A percentile compares a stretch with the other conserved stretches of the same genome.
Conservation (phyloP, 2,329 filamentous ascomycete genomes). For the Fusarium marasasianum region DNA sequence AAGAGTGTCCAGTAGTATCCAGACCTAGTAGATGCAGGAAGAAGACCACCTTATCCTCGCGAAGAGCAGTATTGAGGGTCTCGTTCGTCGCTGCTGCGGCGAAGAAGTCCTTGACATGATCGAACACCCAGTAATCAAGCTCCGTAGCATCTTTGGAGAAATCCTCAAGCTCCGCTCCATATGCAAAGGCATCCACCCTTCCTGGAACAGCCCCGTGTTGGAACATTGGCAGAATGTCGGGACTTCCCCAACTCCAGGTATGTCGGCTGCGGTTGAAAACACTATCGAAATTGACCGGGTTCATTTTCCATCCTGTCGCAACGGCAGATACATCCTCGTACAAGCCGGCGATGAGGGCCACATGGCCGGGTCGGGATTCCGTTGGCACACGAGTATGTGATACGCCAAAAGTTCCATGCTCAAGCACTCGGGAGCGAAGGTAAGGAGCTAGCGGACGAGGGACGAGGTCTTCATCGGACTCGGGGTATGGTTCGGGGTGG, state of each 20-base stretch:
- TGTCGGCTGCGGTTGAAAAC: constrained; percentile 97
- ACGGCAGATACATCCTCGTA: constrained; percentile 99
- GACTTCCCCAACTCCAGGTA: constrained; percentile 99
- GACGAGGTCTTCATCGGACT: constrained; percentile 70
- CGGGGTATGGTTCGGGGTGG: constrained; percentile 84
- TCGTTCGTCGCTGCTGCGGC: constrained; percentile 79
- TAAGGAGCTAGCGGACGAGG: constrained; percentile 89
- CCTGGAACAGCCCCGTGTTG: constrained; percentile 89
- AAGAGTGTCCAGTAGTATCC: constrained; percentile 88
- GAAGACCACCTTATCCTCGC: constrained; percentile 89
- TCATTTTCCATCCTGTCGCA: constrained; percentile 97
- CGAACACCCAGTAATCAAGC: constrained; percentile 95
- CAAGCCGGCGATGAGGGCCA: constrained; percentile 93
- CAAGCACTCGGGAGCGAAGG: constrained; percentile 85
- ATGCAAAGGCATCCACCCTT: constrained; percentile 86
- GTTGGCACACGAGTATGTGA: constrained; percentile 97
- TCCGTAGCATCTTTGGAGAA: constrained; percentile 83
- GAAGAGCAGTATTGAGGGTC: constrained; percentile 75
- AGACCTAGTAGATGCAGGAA: constrained; percentile 93
- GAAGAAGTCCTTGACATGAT: constrained; percentile 89
- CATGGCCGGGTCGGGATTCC: constrained; percentile 94
- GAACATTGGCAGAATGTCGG: constrained; percentile 98
- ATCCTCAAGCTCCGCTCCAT: constrained; percentile 86
- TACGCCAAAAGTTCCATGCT: constrained; percentile 94
- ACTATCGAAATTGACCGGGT: constrained; percentile 98